These are phyloP conservation scores for Cercospora sp. DNA, from an alignment of 2,329 filamentous ascomycete species.

Conservation along the genomic window DNA sequence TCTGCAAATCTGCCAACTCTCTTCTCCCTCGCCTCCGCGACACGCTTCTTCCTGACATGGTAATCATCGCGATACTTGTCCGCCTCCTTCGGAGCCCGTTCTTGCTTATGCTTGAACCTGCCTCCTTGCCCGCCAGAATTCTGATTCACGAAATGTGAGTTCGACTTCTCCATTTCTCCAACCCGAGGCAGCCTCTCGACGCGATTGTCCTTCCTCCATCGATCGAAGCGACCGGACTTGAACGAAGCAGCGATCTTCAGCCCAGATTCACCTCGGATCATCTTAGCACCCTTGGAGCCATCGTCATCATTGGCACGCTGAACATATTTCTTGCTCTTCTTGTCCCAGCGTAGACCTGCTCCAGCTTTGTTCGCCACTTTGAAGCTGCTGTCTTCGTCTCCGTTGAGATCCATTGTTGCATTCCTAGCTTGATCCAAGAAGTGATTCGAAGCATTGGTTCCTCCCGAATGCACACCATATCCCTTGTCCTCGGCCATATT, in stretches of 20 bases:
- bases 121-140: slow-evolving; percentile 47
- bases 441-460: slow-evolving; percentile 60
- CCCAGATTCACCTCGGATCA: slow-evolving; percentile 85
- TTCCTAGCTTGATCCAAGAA: slow-evolving; percentile 87
- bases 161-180: slow-evolving; percentile 70
- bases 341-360: slow-evolving; percentile 88
- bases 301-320: slow-evolving; percentile 90
- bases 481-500: slow-evolving; percentile 86
- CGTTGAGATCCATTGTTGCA: slow-evolving; percentile 87
- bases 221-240: slow-evolving; percentile 89
- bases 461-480: slow-evolving; percentile 86
- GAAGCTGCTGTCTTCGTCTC: slow-evolving; percentile 77
- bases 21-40: slow-evolving; percentile 84
- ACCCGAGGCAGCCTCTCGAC: slow-evolving; percentile 75
- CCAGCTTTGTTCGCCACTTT: slow-evolving; percentile 68
- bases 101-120: slow-evolving; percentile 81
- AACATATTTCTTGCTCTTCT: slow-evolving; percentile 95
- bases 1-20: slow-evolving; percentile 72
- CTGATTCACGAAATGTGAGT: slow-evolving; percentile 36
- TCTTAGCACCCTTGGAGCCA: slow-evolving; percentile 68
- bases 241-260: slow-evolving; percentile 95
- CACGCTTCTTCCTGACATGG: slow-evolving; percentile 83
- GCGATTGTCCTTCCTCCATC: slow-evolving; percentile 85
- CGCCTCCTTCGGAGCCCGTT: slow-evolving; percentile 86
- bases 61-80: slow-evolving; percentile 93